Evolutionary conservation across 192 early-diverging fungal genomes (phyloP).

Genomic region (Gigaspora rosea): DNA sequence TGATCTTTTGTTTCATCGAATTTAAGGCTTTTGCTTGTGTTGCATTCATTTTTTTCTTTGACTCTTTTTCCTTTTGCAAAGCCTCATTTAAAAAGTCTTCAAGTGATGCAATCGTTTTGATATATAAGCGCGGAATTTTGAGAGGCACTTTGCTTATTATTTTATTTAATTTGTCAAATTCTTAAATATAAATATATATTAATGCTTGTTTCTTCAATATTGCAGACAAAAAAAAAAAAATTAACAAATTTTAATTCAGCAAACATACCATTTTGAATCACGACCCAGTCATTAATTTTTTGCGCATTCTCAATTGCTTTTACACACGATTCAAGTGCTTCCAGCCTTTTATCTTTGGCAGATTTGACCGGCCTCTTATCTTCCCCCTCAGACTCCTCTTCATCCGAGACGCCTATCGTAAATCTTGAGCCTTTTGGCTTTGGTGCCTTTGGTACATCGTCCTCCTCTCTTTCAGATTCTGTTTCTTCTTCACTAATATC

Average conservation of each 20-base stretch:
- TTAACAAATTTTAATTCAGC: neutral
- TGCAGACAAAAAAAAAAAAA: neutral
- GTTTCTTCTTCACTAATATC: no score
- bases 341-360: conserved; percentile 83
- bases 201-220: conserved; percentile 10
- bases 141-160: conserved; percentile 65
- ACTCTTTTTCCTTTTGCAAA: conserved; percentile 65
- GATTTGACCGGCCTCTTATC: conserved; percentile 78
- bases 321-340: conserved; percentile 74
- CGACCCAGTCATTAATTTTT: conserved; percentile 91
- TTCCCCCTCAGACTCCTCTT: conserved; percentile 66
- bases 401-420: conserved; percentile 46
- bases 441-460: no score
- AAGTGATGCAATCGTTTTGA: conserved; percentile 69
- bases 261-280: conserved; percentile 68
- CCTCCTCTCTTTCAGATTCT: no score
- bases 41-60: conserved; percentile 84
- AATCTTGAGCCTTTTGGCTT: conserved; percentile 22
- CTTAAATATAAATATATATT: conserved; percentile 43
- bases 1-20: conserved; percentile 90
- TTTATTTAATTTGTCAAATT: conserved; percentile 86
- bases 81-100: conserved; percentile 76
- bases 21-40: conserved; percentile 80
- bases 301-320: conserved; percentile 69
- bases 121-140: conserved; percentile 68